phyloP scores from a whole-genome alignment of 2,329 filamentous ascomycete genomes.

The Penicillium sp. region DNA sequence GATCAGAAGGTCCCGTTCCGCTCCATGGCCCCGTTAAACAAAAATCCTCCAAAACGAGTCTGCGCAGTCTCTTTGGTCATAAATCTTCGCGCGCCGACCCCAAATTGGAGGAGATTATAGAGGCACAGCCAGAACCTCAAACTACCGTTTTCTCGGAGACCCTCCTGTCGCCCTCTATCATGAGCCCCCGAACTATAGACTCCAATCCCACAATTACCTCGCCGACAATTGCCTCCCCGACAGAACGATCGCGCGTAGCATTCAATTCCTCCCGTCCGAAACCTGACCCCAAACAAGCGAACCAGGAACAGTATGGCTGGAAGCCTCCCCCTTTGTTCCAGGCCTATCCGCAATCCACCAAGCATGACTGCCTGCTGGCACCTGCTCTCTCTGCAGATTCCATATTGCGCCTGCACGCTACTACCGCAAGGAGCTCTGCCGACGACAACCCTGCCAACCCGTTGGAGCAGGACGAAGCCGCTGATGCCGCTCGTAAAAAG shows the following conservation, averaged over 20 bases:
- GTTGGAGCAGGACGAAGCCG: constrained; percentile 17
- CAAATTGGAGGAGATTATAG: constrained; percentile 35
- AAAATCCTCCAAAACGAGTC: constrained; percentile 37
- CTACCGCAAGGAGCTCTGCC: constrained; percentile 21
- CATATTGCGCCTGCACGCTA: constrained; percentile 57
- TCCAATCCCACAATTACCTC: constrained; percentile 28
- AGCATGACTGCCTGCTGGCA: constrained; percentile 67
- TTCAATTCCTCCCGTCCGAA: constrained; percentile 23
- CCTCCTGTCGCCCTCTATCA: constrained; percentile 26
- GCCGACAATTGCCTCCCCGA: constrained; percentile 25
- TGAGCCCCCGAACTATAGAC: constrained; percentile 27
- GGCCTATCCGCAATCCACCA: constrained; percentile 79
- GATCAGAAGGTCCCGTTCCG: constrained; percentile 30
- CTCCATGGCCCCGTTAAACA: constrained; percentile 33
- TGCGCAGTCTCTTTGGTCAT: constrained; percentile 38
- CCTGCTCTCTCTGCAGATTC: constrained; percentile 66
- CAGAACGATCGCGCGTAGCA: constrained; percentile 17
- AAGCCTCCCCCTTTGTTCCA: constrained; percentile 77
- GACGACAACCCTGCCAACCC: constrained; percentile 16
- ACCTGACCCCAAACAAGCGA: constrained; percentile 23
- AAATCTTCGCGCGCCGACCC: constrained; percentile 32
- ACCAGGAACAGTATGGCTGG: constrained; percentile 47
- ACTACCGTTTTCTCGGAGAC: constrained; percentile 14
- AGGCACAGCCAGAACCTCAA: constrained; percentile 23
- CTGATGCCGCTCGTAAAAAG: constrained; percentile 28